Evolutionary conservation across 2,329 filamentous ascomycete species (phyloP).

Genomic region (Thelonectria rubi): DNA sequence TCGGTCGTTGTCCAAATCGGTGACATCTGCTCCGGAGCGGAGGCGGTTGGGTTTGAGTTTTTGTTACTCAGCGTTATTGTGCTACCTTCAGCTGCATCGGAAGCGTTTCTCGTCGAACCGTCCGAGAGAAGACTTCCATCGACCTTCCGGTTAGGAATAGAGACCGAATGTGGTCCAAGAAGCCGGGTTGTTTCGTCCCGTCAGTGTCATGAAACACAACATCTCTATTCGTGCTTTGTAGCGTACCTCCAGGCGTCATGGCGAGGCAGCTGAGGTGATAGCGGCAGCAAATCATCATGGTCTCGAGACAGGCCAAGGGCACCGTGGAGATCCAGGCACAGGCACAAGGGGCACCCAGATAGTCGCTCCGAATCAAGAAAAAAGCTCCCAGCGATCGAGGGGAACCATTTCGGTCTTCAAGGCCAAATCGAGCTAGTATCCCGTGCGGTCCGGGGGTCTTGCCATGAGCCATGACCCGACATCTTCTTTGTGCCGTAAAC

Average conservation of each 20-base stretch:
- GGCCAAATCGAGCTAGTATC: constrained; percentile 35
- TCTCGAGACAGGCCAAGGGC: background rate
- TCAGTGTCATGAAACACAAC: background rate
- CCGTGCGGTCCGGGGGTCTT: constrained; percentile 15
- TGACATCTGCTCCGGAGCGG: constrained; percentile 1
- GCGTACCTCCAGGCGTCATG: background rate
- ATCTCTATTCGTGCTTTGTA: background rate
- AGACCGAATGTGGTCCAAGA: background rate
- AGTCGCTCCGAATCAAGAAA: constrained; percentile 16
- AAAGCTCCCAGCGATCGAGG: constrained; percentile 14
- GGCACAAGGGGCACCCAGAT: constrained; percentile 7
- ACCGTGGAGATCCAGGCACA: constrained; percentile 9
- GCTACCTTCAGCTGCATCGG: constrained; percentile 1
- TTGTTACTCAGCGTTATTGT: background rate
- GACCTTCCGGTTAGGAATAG: background rate
- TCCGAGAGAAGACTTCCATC: background rate
- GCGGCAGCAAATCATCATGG: background rate
- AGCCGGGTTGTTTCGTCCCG: background rate
- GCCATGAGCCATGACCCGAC: background rate
- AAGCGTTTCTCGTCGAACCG: constrained; percentile 8
- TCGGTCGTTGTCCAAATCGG: constrained; percentile 4
- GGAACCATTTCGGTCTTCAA: constrained; percentile 33
- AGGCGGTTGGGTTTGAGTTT: constrained; percentile 4
- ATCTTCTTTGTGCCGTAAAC: constrained; percentile 26
- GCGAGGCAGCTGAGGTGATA: constrained; percentile 1